Evolutionary conservation across 2,329 filamentous ascomycete genomes (phyloP), one percentile per base, ranked within the genome.

Genomic region (Sporothrix protearum): DNA sequence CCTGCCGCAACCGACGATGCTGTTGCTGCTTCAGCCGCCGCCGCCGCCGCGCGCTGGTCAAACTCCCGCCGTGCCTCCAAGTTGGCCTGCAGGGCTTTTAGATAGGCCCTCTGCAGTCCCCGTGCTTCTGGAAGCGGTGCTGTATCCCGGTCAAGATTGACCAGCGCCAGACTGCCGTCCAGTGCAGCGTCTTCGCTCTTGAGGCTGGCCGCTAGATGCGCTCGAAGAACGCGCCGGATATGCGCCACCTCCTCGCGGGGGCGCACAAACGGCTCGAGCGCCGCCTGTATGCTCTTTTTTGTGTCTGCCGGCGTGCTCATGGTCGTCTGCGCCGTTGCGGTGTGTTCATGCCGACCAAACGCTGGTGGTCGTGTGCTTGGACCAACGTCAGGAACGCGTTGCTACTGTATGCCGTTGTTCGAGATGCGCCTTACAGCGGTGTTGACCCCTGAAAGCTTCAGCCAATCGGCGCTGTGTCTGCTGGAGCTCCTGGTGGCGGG

Each of bases 181-280:
- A 73, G 51, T 14, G 69, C 63, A 39, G 33, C 51, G 30, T 42
- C 67, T 22, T 73, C 82, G 73, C 82, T 79, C 19, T 82, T 79
- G 22, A 85, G 76, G 74, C 81, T 83, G 28, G 84, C 82, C 36
- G 82, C 83, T 4, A 91, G 80, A 74, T 89, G 83, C 25, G 85
- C 82, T 55, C 86, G 83, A 61, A 89, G 77, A 39, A 88, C 80
- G 67, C 85, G 85, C 73, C 86, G 83, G 71, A 90, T 86, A 63
- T 85, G 85, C 47, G 84, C 81, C 66, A 84, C 82, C 75, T 90
- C 86, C 71, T 89, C 86, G 33, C 87, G 83, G 36, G 85, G 83
- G 68, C 86, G 87, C 71, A 89, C 81, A 73, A 84, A 88, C 4
- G 85, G 84, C 45, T 82, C 80, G 28, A 91, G 81, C 22, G 78